Base-by-base conservation (phyloP, 352 stramenopile species). In the Phytophthora pisi region DNA sequence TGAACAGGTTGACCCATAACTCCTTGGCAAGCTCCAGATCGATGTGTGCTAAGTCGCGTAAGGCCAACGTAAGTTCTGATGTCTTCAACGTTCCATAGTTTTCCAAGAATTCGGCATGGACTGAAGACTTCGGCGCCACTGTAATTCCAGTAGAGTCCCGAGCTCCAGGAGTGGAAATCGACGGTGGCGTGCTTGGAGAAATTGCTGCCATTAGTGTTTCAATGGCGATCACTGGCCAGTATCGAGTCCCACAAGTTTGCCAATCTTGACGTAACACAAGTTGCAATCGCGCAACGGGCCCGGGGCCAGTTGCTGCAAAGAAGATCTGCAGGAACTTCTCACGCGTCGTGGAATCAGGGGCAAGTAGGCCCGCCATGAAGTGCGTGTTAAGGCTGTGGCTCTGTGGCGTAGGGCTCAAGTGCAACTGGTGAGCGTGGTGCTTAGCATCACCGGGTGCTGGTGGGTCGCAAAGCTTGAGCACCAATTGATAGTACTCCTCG, bases 1-100 rank as follows among this genome's bases (percentile, higher is more conserved):
- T 72, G 30, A 96, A 96, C 53, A 96, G 68, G 57, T 74, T 81
- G 20, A 90, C 81, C 88, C 88, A 97, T 50, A 97, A 67, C 40
- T 94, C 81, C 26, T 93, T 91, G 0, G 89, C 88, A 50, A 97
- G 71, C n/a, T 91, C 83, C 45, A 96, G 66, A 61, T 97, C 88
- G 31, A 95, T 81, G 49, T 97, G 89, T 0, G 78, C 78, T 16
- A 97, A 76, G 43, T 84, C 75, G 20, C 89, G 82, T 43, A 97
- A 68, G 23, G 84, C 74, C 28, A 72, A 64, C 3, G 85, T 74
- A 10, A 93, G 28, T 16, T 90, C 76, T 1, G 60, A 72, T 16
- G 78, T 47, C 26, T 75, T 75, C 5, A 88, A 65, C 1, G 51
- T 50, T 7, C 64, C 57, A 53, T 77, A 82, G 28, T 42, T 70